Evolutionary conservation across 495 filamentous ascomycete species (phyloP).

Genomic region (Penicillium coprophilum): DNA sequence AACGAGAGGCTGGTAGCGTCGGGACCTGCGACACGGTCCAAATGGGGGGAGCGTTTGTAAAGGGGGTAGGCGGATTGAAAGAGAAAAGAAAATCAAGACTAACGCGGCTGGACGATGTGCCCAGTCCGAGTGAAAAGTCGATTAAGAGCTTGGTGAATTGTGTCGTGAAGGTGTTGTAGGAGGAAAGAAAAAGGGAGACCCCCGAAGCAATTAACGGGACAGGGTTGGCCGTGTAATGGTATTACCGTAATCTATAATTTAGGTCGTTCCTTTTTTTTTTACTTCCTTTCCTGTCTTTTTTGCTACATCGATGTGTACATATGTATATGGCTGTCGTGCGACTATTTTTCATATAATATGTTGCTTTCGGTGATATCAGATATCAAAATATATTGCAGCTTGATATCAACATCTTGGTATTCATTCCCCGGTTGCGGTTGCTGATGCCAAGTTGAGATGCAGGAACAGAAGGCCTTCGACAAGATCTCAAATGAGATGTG

Average conservation of each 20-base stretch:
- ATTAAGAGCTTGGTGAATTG: constrained; percentile 12
- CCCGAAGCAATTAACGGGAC: constrained; percentile 14
- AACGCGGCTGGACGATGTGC: constrained; percentile 32
- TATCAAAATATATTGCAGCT: neutral
- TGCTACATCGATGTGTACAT: neutral
- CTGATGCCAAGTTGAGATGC: neutral
- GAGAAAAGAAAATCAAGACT: constrained; percentile 14
- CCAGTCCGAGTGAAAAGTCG: constrained; percentile 26
- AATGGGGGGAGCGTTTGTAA: constrained; percentile 12
- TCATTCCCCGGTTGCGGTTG: neutral
- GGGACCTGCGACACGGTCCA: constrained; percentile 39
- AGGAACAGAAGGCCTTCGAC: neutral
- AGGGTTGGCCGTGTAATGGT: constrained; percentile 5
- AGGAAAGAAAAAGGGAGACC: constrained; percentile 21
- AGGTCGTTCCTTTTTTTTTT: constrained; percentile 2
- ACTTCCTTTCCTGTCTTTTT: neutral
- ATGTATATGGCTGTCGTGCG: neutral
- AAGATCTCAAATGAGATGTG: neutral
- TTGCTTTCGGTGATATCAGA: neutral
- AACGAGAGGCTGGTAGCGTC: constrained; percentile 41
- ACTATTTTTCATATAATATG: neutral
- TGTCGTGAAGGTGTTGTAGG: constrained; percentile 16
- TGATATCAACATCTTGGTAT: neutral
- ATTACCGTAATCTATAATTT: constrained; percentile 22
- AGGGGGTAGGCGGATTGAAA: constrained; percentile 5